phyloP scores from a whole-genome alignment of 1,139 yeast genomes.

The Taphrina wiesneri region DNA sequence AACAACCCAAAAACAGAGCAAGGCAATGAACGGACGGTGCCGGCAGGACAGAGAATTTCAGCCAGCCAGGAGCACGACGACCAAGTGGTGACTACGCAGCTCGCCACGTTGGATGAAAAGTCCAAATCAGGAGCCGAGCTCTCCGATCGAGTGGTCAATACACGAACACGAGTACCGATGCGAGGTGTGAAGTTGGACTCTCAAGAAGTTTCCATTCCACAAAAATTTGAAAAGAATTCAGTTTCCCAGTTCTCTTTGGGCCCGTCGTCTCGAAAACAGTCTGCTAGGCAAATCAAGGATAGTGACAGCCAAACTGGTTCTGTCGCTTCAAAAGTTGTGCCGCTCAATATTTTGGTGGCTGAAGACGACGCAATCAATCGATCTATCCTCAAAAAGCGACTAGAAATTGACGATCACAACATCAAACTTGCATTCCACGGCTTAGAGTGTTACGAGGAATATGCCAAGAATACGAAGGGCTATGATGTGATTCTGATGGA shows the following conservation, averaged over 20 bases:
- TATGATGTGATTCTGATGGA: constrained; percentile 83
- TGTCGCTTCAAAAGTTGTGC: background rate
- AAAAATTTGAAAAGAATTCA: background rate
- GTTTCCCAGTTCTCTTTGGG: background rate
- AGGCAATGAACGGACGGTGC: background rate
- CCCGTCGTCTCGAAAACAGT: background rate
- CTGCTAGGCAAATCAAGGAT: background rate
- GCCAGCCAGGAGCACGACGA: constrained; percentile 7
- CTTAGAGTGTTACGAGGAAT: constrained; percentile 23
- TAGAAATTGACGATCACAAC: constrained; percentile 22
- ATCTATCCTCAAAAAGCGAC: constrained; percentile 29
- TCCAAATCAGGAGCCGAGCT: background rate
- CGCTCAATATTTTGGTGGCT: constrained; percentile 23
- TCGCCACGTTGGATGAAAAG: background rate
- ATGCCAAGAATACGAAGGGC: constrained; percentile 1
- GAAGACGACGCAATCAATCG: constrained; percentile 34
- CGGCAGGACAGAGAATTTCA: background rate
- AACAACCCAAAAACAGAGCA: background rate
- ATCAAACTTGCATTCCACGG: constrained; percentile 22
- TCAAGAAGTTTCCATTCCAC: constrained; percentile 13
- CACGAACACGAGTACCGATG: constrained; percentile 1
- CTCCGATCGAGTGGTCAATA: background rate
- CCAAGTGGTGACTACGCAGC: background rate
- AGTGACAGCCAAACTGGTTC: background rate
- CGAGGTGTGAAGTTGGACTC: constrained; percentile 25